Base-by-base conservation (phyloP, 192 early-diverging fungal genomes). In the Coemansia sp. region DNA sequence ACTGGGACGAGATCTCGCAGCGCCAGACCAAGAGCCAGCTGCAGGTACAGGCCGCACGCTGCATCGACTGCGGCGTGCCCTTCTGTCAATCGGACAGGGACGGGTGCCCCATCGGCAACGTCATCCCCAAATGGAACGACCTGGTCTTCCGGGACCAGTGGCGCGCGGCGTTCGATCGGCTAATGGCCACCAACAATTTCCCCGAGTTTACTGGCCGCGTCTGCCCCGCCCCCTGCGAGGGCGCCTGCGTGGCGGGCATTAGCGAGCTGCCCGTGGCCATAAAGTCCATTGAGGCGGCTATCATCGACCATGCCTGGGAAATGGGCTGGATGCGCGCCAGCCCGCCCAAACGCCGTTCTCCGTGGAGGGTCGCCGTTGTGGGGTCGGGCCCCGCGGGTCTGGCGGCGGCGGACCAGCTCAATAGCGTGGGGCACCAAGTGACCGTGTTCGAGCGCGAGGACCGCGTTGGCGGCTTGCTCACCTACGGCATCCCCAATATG, bases 401-500 rank as follows among this genome's bases (percentile, higher is more conserved):
- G 27, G 86, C 96, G 6, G 94, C 94, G 14, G 97, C 97, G 19
- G 97, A 99, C 78, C 95, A 97, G 87, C 86, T 99, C 62, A 99
- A 99, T 85, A 92, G 92, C 81, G 95, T 94, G 56, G 97, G 97
- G 14, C 97, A 99, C 78, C 59, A 54, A 6, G 96, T 99, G 29
- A 96, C 94, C 7, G 95, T 99, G 57, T 99, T 94, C 70, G 97
- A 99, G 78, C 92, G 97, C 67, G 95, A 98, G 67, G 97, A 99
- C 67, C 91, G 94, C 44, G 87, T 93, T 64, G 97, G 97, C 73
- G 97, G 97, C 53, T 80, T 99, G 57, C 87, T 99, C 66, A 94
- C 95, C 87, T 99, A 99, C 81, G 97, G 97, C 68, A 99, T 99
- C 63, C 97, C 97, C 51, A 99, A 99, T 87, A 99, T 99, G 97